Percentiles rank a stretch among this genome's conserved stretches.
Evolutionary conservation across 1,139 yeast species (phyloP).

Genomic region (Candida buenavistaensis): DNA sequence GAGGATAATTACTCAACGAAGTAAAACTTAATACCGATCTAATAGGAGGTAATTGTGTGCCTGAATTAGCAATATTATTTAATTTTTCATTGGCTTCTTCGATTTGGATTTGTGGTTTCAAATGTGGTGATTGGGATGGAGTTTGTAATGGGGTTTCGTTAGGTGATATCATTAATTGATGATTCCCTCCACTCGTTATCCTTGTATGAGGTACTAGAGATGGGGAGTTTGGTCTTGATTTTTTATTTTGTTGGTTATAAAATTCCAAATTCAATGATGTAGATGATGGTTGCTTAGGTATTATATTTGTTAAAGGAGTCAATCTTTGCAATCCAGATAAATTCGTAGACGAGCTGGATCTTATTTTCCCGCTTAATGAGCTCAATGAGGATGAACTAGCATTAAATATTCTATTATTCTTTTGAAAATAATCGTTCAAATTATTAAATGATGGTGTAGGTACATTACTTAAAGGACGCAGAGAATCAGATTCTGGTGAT

Average conservation of each 20-base stretch:
- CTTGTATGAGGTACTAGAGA: conserved; percentile 12
- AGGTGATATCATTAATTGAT: conserved; percentile 19
- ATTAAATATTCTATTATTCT: conserved; percentile 22
- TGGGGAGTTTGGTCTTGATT: conserved; percentile 46
- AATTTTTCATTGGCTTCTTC: conserved; percentile 25
- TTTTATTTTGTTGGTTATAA: conserved; percentile 23
- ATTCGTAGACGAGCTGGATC: conserved; percentile 20
- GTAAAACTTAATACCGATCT: conserved; percentile 40
- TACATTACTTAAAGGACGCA: conserved; percentile 9
- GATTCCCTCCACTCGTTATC: conserved; percentile 2
- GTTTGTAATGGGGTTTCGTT: conserved; percentile 27
- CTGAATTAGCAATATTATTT: conserved; percentile 38
- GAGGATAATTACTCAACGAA: conserved; percentile 16
- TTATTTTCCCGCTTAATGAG: conserved; percentile 26
- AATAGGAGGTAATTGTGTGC: conserved; percentile 47
- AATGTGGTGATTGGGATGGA: too few species aligned
- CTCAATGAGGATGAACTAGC: conserved; percentile 27
- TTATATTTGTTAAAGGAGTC: conserved; percentile 35
- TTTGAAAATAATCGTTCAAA: conserved; percentile 33
- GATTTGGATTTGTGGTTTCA: conserved; percentile 16
- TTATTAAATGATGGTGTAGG: conserved; percentile 26
- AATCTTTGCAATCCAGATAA: conserved; percentile 31
- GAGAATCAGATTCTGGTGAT: conserved; percentile 26
- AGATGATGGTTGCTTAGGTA: conserved; percentile 16
- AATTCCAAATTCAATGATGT: conserved; percentile 33